Evolutionary conservation across 805 yeast species (phyloP).

Genomic region (Starmerella floris): DNA sequence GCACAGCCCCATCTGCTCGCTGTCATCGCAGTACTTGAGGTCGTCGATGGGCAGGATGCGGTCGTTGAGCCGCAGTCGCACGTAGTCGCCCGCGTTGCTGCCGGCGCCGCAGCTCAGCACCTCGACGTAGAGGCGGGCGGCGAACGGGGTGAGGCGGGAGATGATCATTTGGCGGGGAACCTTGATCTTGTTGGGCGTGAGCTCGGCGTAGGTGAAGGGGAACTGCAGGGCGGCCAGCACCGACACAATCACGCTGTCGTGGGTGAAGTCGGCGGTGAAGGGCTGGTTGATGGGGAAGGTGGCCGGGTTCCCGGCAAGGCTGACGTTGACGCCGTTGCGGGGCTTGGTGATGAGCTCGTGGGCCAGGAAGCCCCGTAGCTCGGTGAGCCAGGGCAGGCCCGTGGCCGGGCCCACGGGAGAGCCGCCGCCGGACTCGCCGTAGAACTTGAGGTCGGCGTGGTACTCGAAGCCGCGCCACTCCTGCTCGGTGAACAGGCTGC

Average conservation of each 20-base stretch:
- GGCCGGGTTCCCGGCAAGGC: constrained; percentile 24
- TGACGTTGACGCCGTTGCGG: constrained; percentile 35
- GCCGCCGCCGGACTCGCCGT: constrained; percentile 54
- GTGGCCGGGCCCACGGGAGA: constrained; percentile 36
- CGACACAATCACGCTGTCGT: constrained; percentile 55
- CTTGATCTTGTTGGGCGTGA: constrained; percentile 35
- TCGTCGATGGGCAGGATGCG: constrained; percentile 29
- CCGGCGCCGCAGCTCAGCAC: constrained; percentile 27
- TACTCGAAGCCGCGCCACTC: constrained; percentile 56
- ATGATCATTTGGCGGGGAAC: constrained; percentile 31
- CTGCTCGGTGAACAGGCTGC: constrained; percentile 52
- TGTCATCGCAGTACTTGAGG: constrained; percentile 26
- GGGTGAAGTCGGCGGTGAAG: constrained; percentile 58
- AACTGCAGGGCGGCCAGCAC: constrained; percentile 55
- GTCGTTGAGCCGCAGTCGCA: constrained; percentile 29
- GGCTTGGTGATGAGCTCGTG: constrained; percentile 40
- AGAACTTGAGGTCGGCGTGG: constrained; percentile 43
- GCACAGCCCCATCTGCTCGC: constrained; percentile 26
- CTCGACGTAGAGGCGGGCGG: constrained; percentile 31
- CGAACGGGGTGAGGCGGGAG: constrained; percentile 33
- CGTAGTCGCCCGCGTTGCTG: constrained; percentile 17
- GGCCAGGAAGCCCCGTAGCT: constrained; percentile 32
- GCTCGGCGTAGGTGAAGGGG: constrained; percentile 29
- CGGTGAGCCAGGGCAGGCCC: constrained; percentile 45
- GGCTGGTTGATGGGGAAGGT: constrained; percentile 35